Conservation (phyloP, 2,329 filamentous ascomycete species). For the Didymella arachidicola region DNA sequence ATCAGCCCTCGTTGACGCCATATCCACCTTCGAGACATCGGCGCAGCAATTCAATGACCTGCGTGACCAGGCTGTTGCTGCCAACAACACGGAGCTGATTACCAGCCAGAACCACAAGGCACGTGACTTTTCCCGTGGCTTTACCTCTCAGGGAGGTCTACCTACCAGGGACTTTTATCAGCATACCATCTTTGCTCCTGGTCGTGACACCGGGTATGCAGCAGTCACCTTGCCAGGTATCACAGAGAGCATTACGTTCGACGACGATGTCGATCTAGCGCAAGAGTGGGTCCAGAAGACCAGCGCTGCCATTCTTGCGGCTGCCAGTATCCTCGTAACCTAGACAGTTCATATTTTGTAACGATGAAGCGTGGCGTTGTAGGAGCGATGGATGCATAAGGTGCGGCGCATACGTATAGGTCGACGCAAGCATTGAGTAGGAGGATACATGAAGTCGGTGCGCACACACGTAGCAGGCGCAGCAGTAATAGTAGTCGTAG, state of each 20-base stretch:
- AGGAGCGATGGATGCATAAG: constrained; percentile 1
- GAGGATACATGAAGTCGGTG: neutral
- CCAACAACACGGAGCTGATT: constrained; percentile 40
- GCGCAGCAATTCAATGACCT: constrained; percentile 42
- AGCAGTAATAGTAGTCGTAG: constrained; percentile 11
- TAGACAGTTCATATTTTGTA: neutral
- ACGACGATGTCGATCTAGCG: constrained; percentile 39
- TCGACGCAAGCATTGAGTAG: constrained; percentile 1
- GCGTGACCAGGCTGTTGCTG: constrained; percentile 38
- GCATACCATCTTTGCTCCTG: constrained; percentile 58
- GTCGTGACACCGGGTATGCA: constrained; percentile 52
- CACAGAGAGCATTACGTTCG: constrained; percentile 49
- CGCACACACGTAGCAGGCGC: constrained; percentile 6
- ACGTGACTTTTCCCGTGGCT: constrained; percentile 56
- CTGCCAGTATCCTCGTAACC: constrained; percentile 45
- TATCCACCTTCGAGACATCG: constrained; percentile 46
- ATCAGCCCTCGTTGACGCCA: constrained; percentile 44
- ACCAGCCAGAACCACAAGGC: constrained; percentile 55
- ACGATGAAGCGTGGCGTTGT: constrained; percentile 4
- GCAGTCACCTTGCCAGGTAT: constrained; percentile 51
- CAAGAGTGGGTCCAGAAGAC: constrained; percentile 49
- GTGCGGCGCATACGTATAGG: constrained; percentile 4
- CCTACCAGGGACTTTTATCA: constrained; percentile 56
- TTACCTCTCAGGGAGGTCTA: constrained; percentile 57
- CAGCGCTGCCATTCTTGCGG: constrained; percentile 41